Evolutionary conservation across 73 alveolate species (phyloP), one percentile per base, ranked within the genome.

Genomic region (Stentor coeruleus): DNA sequence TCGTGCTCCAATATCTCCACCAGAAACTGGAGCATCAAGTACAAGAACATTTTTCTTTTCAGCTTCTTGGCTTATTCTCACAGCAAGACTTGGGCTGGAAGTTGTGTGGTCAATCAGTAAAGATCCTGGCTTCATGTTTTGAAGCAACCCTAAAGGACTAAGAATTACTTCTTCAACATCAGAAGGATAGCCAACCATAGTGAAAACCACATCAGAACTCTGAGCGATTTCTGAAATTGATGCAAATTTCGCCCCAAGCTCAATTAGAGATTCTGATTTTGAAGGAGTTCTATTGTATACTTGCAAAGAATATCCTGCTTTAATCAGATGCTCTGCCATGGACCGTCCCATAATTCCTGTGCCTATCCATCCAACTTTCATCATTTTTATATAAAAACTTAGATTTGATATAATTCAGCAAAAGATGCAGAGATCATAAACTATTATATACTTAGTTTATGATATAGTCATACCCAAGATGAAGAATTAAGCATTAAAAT

Each of bases 1-100:
- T 84, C 89, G 82, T 38, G 99, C 99, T 35, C 99, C 99, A 60
- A 94, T 74, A 57, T 93, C 98, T 39, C 99, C 99, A 26, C 99
- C 99, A 38, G 96, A 87, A 28, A 94, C 99, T 58, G 99, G 98
- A 20, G 98, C 99, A 76, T 94, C 99, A 28, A 94, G 55, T 2
- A 91, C 87, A 37, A 80, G 77, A 38, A 94, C 84, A n/a, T 89
- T 91, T 74, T 83, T 42, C 55, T 79, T 60, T 60, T 37, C 57
- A 3, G 95, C 96, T 36, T 79, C 91, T 11, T 84, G 81, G 41
- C 59, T 86, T 6, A 95, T 95, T 59, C 75, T 55, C 75, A 35
- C 73, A 31, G 98, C 99, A 31, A 93, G 77, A 2, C 84, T 85
- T 31, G 99, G 99, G 72, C 93, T 85, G 42, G 95, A 89, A 3